Base-by-base conservation (phyloP, 116 monocot species). In the Posidonia oceanica region DNA sequence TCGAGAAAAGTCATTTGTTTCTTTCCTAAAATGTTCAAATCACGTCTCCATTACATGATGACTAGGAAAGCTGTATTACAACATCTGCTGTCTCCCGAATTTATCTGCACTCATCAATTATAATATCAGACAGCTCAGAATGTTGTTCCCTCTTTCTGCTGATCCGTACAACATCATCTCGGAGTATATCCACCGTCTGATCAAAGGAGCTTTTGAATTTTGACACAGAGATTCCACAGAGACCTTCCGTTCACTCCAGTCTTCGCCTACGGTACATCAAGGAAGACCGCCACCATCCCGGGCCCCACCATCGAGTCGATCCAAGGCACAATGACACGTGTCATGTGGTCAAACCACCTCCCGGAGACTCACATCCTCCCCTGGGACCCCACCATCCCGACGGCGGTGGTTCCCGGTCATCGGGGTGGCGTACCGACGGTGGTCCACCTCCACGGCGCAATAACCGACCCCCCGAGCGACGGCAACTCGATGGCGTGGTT, bases 231-330 rank as follows among this genome's bases (percentile, higher is more conserved):
- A 54, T 83, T 83, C 61, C 83, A 84, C 67, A 70, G 77, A 4
- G 84, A 80, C 71, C 71, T 84, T 8, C 80, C 84, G 29, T 62
- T 59, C 10, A 80, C 77, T 1, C 14, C 52, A 0, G 80, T 84
- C 14, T 84, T 84, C 67, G 84, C 68, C 10, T 84, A 71, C 63
- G 84, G 84, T 42, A 67, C 55, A 20, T 68, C 66, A 3, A 69
- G 59, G 4, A 59, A 51, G 23, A 59, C 61, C 0, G 80, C 84
- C 17, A 84, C 81, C 3, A 64, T 84, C 13, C 85, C 85, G 2
- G 85, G 85, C 13, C 85, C 85, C 38, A 81, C 81, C 56, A 81
- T 85, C 58, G 77, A 77, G 56, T 57, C 81, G 14, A 21, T 67
- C 4, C 72, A 53, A 4, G 81, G 64, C 12, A 75, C 81, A 15